Base-by-base conservation (phyloP, 148 eudicot species). In the Cornus suecica region DNA sequence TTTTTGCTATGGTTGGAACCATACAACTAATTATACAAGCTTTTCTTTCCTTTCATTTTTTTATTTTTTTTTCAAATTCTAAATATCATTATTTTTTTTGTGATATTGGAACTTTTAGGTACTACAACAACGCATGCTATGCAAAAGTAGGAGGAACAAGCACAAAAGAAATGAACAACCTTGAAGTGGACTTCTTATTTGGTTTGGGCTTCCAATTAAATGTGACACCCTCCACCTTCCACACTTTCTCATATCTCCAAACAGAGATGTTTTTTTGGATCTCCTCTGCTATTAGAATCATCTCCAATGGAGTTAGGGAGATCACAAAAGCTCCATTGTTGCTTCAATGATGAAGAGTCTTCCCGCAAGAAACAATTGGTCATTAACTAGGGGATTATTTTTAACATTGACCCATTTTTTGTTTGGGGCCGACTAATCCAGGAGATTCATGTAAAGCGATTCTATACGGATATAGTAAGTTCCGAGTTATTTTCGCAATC, bases 61-160 rank as follows among this genome's bases (percentile, higher is more conserved):
- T 37, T 1, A 5, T 37, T 37, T 37, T 37, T 37, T 37, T 1
- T 37, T 6, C 42, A 37, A 6, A 37, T 20, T 13, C n/a, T 18
- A 2, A 54, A 7, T 42, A 26, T 32, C 7, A 37, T 37, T 37
- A 37, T 3, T 37, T 37, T n/a, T n/a, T 52, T 52, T 52, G 2
- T 18, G 58, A 56, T 16, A n/a, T 27, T 65, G 37, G 7, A 28
- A 28, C 29, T 18, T 80, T 15, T 83, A 91, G 96, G 85, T 89
- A 89, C 65, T 91, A 91, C 87, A 91, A 91, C 83, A 91, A 91
- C 77, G 97, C 97, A 67, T 91, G 88, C 52, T 91, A 88, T 81
- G 93, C 93, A 2, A 91, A 86, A 80, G 91, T 91, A 1, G 97
- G 97, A 71, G 97, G 97, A 66, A 91, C 89, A 71, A 91, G 86